Base-by-base conservation (phyloP, 306 rosid species). In the Boehmeria nivea region DNA sequence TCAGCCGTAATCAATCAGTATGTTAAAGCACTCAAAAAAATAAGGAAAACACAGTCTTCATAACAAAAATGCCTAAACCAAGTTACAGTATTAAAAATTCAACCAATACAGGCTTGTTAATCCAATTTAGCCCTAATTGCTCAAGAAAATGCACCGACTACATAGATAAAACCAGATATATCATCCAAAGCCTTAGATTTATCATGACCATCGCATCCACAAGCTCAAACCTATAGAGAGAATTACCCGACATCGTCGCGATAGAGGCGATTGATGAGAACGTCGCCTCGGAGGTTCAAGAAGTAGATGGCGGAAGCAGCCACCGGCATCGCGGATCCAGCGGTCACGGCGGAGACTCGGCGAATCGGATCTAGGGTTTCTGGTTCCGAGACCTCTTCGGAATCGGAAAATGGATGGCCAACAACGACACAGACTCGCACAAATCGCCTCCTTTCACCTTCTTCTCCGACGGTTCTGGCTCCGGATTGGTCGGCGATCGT, bases 181-280 rank as follows among this genome's bases (percentile, higher is more conserved):
- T 15, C 8, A 39, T 24, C 46, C 1, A 16, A 42, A 2, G 46
- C 7, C 8, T 16, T 42, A 42, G 18, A 42, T 14, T 13, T 17
- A 1, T 3, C 14, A n/a, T 3, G 17, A 12, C 27, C 31, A 20
- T 4, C 8, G 18, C 46, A 42, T 6, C 46, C 18, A 42, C 8
- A 17, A 42, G 20, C 46, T 42, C 8, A 31, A 6, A 10, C 36
- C 36, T 31, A 31, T 31, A 31, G 46, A 42, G 18, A 42, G 22
- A 43, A 42, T 47, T 82, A 87, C 96, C 98, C 94, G 51, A 91
- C 98, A 72, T 91, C 89, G 70, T 91, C 96, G 4, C 98, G 96
- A 48, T 91, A 87, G 65, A 91, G 98, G 51, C 98, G 94, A 46
- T 87, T 91, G 73, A 87, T 91, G 78, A 91, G 96, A 60, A 91